Evolutionary conservation across 768 basidiomycete species (phyloP).

Genomic region (Gyrodon lividus): DNA sequence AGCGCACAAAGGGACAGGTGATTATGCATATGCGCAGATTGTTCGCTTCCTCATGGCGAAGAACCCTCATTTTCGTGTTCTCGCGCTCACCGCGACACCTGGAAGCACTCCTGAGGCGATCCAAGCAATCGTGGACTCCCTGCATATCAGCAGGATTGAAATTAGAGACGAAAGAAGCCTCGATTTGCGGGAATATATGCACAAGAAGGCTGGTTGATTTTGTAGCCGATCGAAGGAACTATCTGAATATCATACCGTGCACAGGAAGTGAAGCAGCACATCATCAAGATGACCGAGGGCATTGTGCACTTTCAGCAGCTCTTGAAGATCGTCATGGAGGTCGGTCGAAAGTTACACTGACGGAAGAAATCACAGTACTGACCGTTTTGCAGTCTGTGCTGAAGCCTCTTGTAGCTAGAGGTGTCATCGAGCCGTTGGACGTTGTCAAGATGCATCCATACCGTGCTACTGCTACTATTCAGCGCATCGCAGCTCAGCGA

Average conservation of each 20-base stretch:
- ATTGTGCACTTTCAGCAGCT: slow-evolving; percentile 65
- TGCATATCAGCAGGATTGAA: slow-evolving; percentile 95
- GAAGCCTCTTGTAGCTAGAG: slow-evolving; percentile 34
- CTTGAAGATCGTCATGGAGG: slow-evolving; percentile 73
- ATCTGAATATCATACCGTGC: slow-evolving; percentile 1
- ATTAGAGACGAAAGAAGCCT: slow-evolving; percentile 89
- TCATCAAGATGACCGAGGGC: slow-evolving; percentile 70
- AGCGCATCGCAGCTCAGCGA: slow-evolving; percentile 38
- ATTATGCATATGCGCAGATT: slow-evolving; percentile 89
- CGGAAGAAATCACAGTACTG: slow-evolving; percentile 3
- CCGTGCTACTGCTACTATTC: slow-evolving; percentile 45
- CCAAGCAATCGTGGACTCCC: slow-evolving; percentile 84
- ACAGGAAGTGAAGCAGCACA: slow-evolving; percentile 74
- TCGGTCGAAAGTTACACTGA: slow-evolving; percentile 33
- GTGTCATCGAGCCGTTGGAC: slow-evolving; percentile 52
- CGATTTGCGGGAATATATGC: slow-evolving; percentile 82
- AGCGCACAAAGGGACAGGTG: slow-evolving; percentile 91
- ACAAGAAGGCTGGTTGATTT: slow-evolving; percentile 68
- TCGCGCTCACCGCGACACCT: slow-evolving; percentile 95
- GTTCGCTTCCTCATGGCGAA: slow-evolving; percentile 90
- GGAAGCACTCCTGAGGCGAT: slow-evolving; percentile 84
- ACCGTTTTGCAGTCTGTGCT: slow-evolving; percentile 29
- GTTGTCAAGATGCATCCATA: slow-evolving; percentile 69
- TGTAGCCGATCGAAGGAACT: not conserved
- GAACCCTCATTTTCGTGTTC: slow-evolving; percentile 88